Base-by-base conservation (phyloP, 1,284 basidiomycete species). In the Peniophora sp. region DNA sequence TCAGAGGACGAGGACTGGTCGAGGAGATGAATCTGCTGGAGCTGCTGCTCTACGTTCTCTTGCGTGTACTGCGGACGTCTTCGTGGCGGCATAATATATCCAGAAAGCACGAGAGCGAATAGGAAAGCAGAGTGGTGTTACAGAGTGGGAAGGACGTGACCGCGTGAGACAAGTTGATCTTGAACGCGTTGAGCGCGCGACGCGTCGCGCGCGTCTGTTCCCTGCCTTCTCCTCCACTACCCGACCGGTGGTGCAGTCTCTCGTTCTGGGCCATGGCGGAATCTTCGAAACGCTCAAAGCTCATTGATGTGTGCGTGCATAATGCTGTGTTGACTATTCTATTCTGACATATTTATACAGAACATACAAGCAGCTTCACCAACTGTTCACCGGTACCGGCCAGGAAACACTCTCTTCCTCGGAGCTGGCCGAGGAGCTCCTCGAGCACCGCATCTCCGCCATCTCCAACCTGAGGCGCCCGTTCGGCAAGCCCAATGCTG, bases 1-100 rank as follows among this genome's bases (percentile, higher is more conserved):
- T 96, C 92, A 11, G 89, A 87, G 17, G 86, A 86, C 2, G 88
- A 92, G 0, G 87, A 85, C 20, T 85, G 81, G 69, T 92, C 89
- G 24, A 92, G 79, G 16, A 92, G 77, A 65, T 92, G 89, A 52
- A 92, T 91, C 66, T 92, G 89, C 62, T 89, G 86, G 11, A 91
- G 74, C 64, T 92, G 89, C 62, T 87, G 83, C 71, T 91, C 86
- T 61, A 92, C 86, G 60, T 72, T 81, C 58, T 89, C 85, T 63
- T 85, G 85, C 3, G 84, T 87, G 66, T 86, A 89, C 56, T 86
- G 83, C 27, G 74, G 74, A 55, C 83, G 77, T 63, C 82, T 73
- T 58, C 85, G 83, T 58, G 85, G 84, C 65, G 84, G 81, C 86
- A 89, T 89, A 20, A 35, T 6, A 27, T 34, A 22, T 8, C 35